Percentiles rank a stretch among this genome's conserved stretches.
These are phyloP conservation scores for Cardiospermum halicacabum DNA, from an alignment of 345 rosid species.

Conservation along the genomic window DNA sequence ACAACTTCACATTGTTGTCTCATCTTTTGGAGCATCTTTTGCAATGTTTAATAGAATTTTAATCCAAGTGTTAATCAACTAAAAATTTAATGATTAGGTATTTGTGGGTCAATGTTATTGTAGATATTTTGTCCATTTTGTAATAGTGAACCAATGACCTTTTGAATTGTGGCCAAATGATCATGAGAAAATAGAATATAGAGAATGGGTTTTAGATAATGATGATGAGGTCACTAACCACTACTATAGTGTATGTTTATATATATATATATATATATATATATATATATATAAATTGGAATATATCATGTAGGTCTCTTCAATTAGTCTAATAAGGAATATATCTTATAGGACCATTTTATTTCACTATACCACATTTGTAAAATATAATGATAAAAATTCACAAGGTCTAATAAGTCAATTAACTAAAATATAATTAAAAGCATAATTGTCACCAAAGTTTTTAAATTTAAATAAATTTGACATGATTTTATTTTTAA, in stretches of 20 bases:
- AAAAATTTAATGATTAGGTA: constrained; percentile 20
- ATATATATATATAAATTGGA: too few relatives aligned
- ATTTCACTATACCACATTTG: constrained; percentile 19
- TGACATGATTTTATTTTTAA: too few relatives aligned
- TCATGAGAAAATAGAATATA: constrained; percentile 28
- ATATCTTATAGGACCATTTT: constrained; percentile 16
- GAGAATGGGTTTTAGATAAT: constrained; percentile 24
- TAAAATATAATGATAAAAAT: too few relatives aligned
- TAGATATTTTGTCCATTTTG: constrained; percentile 3
- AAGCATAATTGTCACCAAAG: too few relatives aligned
- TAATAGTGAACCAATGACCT: background rate
- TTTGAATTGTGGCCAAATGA: constrained; percentile 7
- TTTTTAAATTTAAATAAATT: too few relatives aligned
- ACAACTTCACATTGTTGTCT: constrained; percentile 17
- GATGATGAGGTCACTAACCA: constrained; percentile 40
- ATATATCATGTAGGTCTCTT: too few relatives aligned
- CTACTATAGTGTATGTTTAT: constrained; percentile 31
- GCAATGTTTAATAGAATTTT: constrained; percentile 9
- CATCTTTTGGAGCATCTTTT: constrained; percentile 13
- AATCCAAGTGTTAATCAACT: background rate
- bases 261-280: too few relatives aligned
- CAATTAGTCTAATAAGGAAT: background rate
- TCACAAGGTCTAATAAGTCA: too few relatives aligned
- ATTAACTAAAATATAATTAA: too few relatives aligned
- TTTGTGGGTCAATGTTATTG: constrained; percentile 18